Conservation (phyloP, 2,329 filamentous ascomycete species). For the Proliferodiscus dingleyae region DNA sequence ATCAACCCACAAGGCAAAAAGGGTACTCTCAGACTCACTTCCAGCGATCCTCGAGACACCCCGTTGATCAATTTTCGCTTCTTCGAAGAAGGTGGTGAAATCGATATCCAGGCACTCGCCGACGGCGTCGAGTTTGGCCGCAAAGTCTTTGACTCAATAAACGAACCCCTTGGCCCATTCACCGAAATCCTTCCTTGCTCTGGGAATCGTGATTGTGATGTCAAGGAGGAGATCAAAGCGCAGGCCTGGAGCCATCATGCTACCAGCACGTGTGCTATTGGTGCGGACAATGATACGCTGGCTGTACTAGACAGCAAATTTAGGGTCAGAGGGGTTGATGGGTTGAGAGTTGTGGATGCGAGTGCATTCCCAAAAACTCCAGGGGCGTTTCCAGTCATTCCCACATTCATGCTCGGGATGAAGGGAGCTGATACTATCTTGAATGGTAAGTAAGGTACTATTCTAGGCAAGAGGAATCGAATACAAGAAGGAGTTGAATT, state of each 20-base stretch:
- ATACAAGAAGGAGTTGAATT: no score
- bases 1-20: constrained; percentile 56
- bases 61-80: constrained; percentile 61
- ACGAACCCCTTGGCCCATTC: constrained; percentile 30
- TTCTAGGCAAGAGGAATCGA: no score
- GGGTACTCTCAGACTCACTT: constrained; percentile 57
- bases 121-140: constrained; percentile 14
- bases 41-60: constrained; percentile 56
- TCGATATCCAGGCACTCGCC: constrained; percentile 13
- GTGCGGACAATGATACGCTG: constrained; percentile 46
- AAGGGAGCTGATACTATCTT: constrained; percentile 56
- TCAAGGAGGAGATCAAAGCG: constrained; percentile 44
- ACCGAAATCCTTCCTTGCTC: constrained; percentile 38
- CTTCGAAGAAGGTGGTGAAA: constrained; percentile 35
- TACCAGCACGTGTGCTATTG: constrained; percentile 50
- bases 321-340: constrained; percentile 49
- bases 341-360: constrained; percentile 58
- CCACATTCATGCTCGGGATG: constrained; percentile 53
- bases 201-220: constrained; percentile 38
- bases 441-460: no score
- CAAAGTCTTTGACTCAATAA: constrained; percentile 35
- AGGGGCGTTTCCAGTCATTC: constrained; percentile 46
- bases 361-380: constrained; percentile 49
- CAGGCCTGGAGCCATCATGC: constrained; percentile 55
- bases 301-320: constrained; percentile 54